These are phyloP conservation scores for Pseudotsuga menziesii DNA, from an alignment of 75 land plant species.

Conservation along the genomic window DNA sequence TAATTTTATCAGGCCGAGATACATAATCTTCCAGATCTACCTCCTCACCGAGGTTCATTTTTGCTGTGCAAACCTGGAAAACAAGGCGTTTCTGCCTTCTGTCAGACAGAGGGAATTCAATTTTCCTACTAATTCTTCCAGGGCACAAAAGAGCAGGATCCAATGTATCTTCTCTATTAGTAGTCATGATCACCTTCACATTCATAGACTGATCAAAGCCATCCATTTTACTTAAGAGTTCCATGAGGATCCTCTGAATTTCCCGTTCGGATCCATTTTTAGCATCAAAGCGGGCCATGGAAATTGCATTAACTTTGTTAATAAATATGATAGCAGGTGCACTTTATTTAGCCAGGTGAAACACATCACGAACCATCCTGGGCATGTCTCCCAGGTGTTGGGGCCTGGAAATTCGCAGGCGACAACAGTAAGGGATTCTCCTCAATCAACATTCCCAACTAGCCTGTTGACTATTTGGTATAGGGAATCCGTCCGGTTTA, in stretches of 20 bases:
- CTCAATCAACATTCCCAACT: no score
- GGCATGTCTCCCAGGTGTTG: conserved; percentile 57
- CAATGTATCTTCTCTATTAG: conserved; percentile 81
- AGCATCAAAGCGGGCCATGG: conserved; percentile 82
- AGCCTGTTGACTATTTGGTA: no score
- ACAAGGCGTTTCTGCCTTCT: conserved; percentile 89
- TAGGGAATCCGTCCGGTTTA: no score
- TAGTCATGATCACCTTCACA: conserved; percentile 97
- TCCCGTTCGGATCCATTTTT: no score
- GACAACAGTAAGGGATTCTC: no score
- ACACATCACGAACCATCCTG: conserved; percentile 82
- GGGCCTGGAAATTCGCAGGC: no score
- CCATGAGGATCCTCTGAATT: no score
- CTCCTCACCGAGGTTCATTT: conserved; percentile 91
- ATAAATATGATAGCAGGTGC: conserved; percentile 85
- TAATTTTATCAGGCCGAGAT: conserved; percentile 91
- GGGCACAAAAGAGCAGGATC: conserved; percentile 92
- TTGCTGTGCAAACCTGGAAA: conserved; percentile 92
- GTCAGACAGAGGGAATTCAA: conserved; percentile 89
- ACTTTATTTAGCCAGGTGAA: conserved; percentile 81
- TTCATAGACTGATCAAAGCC: conserved; percentile 94
- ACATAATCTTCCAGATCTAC: conserved; percentile 96
- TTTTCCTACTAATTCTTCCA: conserved; percentile 82
- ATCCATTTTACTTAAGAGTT: conserved; percentile 95
- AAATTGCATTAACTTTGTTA: conserved; percentile 86